Base-by-base conservation (phyloP, 164 flowering plant genomes). In the Umbellularia californica region DNA sequence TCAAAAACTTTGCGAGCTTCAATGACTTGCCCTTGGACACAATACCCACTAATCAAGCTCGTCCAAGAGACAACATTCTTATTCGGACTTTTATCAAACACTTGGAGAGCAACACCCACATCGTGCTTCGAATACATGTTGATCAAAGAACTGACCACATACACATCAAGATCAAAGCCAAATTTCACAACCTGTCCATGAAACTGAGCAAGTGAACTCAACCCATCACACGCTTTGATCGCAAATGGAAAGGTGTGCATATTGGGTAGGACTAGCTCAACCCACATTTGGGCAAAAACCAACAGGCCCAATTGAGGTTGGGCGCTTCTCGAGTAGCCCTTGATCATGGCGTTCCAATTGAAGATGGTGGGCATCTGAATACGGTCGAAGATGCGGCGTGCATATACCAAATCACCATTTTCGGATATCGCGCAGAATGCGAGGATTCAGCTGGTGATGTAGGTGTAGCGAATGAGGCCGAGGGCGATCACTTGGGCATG, bases 321-420 rank as follows among this genome's bases (percentile, higher is more conserved):
- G n/a, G 66, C 22, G 58, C 71, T 70, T 64, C 25, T 28, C 3
- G 66, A 76, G 68, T 72, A 72, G 63, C 58, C 71, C 22, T 22
- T 52, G 65, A 76, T 71, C 75, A 76, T 76, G 75, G 65, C 66
- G 41, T 76, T 72, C 75, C 75, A 76, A 35, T 76, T 55, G 60
- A 71, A 76, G 74, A 76, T 66, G 68, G 75, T 71, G 65, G 79
- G 79, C 13, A 13, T 11, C 27, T 33, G 30, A 35, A 76, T 71
- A 17, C n/a, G 35, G 67, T 76, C 22, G 41, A 76, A 76, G 5
- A 76, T 14, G 25, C 3, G 72, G 66, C 51, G 35, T 6, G 75
- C 79, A 23, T 65, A 67, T 12, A 33, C 71, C 27, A 71, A 50
- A 64, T 70, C 28, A 0, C 77, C 68, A 15, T 19, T 25, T 12